These are phyloP conservation scores for Pseudocercospora pini-densiflorae DNA, from an alignment of 2,329 filamentous ascomycete species.

Conservation along the genomic window DNA sequence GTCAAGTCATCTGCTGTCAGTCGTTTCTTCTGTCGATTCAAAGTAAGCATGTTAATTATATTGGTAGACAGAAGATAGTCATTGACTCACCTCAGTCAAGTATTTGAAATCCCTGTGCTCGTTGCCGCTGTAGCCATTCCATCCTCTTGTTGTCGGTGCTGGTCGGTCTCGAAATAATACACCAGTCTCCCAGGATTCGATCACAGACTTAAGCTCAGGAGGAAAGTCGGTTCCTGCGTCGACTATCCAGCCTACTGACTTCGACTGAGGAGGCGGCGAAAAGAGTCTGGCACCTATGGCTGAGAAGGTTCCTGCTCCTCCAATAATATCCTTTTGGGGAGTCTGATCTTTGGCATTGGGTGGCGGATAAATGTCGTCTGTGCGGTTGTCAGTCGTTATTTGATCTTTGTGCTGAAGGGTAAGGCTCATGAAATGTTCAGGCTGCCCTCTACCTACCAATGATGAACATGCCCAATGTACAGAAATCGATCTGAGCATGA, in stretches of 20 bases:
- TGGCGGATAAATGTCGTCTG: conserved; percentile 92
- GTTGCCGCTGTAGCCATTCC: conserved; percentile 79
- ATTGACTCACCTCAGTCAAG: conserved; percentile 62
- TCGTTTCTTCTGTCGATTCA: conserved; percentile 64
- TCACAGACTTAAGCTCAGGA: conserved; percentile 61
- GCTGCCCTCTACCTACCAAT: conserved; percentile 52
- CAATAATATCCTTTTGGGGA: conserved; percentile 75
- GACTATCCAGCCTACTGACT: conserved; percentile 83
- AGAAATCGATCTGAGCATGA: conserved; percentile 56
- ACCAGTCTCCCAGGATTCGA: conserved; percentile 77
- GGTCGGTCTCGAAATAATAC: conserved; percentile 68
- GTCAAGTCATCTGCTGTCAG: conserved; percentile 75
- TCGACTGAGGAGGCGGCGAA: conserved; percentile 72
- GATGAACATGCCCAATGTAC: conserved; percentile 67
- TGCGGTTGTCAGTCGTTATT: too few relatives aligned
- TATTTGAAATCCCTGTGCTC: conserved; percentile 72
- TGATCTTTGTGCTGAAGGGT: too few relatives aligned
- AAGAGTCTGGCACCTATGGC: conserved; percentile 88
- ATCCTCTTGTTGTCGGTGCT: conserved; percentile 83
- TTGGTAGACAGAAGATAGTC: not conserved
- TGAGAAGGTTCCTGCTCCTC: conserved; percentile 85
- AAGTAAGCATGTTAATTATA: not conserved
- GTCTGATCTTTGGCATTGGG: conserved; percentile 61
- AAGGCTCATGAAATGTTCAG: not conserved
- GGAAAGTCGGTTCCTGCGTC: conserved; percentile 92